Evolutionary conservation across 306 rosid species (phyloP).

Genomic region (Rosa persica): DNA sequence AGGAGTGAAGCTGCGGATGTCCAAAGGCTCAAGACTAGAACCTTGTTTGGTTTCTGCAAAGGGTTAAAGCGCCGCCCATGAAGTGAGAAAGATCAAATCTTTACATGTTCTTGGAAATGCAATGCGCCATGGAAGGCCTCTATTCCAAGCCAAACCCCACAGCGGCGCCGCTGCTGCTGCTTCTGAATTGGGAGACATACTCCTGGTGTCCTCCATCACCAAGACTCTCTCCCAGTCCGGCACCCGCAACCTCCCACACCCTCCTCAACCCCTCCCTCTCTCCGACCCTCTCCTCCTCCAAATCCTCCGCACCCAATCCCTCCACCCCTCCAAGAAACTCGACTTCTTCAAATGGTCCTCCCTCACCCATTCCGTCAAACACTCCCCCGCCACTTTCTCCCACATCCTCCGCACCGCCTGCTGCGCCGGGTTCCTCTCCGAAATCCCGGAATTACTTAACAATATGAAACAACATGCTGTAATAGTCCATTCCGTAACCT

Average conservation of each 20-base stretch:
- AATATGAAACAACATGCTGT: constrained; percentile 33
- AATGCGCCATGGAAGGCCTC: constrained; percentile 47
- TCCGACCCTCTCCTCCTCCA: constrained; percentile 52
- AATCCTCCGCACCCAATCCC: constrained; percentile 48
- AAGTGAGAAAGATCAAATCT: neutral
- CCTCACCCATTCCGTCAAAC: constrained; percentile 28
- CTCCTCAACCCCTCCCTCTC: constrained; percentile 47
- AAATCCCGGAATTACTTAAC: constrained; percentile 45
- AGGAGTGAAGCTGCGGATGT: no score
- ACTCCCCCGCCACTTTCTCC: constrained; percentile 48
- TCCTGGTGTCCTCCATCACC: constrained; percentile 60
- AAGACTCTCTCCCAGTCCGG: constrained; percentile 56
- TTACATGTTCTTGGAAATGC: constrained; percentile 16
- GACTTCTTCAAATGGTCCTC: constrained; percentile 64
- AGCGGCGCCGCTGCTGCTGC: neutral
- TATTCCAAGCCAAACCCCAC: constrained; percentile 19
- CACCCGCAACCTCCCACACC: constrained; percentile 45
- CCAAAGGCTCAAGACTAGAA: no score
- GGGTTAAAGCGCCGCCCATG: no score
- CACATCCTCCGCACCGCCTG: constrained; percentile 45
- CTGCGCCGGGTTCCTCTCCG: constrained; percentile 39
- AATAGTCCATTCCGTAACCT: constrained; percentile 45
- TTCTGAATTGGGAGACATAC: constrained; percentile 44
- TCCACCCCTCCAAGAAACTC: constrained; percentile 61
- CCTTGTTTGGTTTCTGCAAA: neutral